phyloP scores from a whole-genome alignment of 495 filamentous ascomycete genomes.

The Tetracladium marchalianum region DNA sequence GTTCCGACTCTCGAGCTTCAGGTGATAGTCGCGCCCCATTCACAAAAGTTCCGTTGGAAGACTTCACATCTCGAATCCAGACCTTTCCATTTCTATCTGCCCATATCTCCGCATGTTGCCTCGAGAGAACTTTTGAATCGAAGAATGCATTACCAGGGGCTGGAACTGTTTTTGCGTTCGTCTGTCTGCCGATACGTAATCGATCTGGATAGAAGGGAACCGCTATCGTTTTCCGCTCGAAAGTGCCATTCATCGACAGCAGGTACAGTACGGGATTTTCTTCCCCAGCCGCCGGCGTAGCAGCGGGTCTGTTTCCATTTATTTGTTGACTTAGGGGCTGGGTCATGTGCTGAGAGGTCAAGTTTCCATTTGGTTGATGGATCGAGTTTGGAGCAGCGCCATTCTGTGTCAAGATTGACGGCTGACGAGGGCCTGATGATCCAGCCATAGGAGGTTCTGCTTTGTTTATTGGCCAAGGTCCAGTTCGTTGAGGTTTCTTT shows the following conservation, averaged over 20 bases:
- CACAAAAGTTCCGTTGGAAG: constrained; percentile 96
- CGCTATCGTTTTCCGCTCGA: constrained; percentile 90
- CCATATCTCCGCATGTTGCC: constrained; percentile 95
- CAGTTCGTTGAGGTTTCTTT: constrained; percentile 51
- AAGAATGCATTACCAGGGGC: constrained; percentile 88
- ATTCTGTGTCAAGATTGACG: constrained; percentile 42
- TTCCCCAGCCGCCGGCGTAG: constrained; percentile 41
- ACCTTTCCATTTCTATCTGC: constrained; percentile 82
- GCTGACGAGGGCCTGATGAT: constrained; percentile 49
- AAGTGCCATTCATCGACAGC: constrained; percentile 83
- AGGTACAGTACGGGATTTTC: constrained; percentile 66
- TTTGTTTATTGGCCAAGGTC: constrained; percentile 64
- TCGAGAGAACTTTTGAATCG: constrained; percentile 92
- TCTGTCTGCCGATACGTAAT: constrained; percentile 88
- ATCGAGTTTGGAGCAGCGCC: constrained; percentile 62
- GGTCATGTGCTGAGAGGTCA: constrained; percentile 62
- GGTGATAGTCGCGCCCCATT: constrained; percentile 83
- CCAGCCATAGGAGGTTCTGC: constrained; percentile 52
- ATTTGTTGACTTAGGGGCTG: constrained; percentile 41
- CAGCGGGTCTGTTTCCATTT: constrained; percentile 52
- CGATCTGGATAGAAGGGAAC: constrained; percentile 85
- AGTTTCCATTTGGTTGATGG: constrained; percentile 62
- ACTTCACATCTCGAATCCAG: constrained; percentile 95
- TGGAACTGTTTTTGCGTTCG: constrained; percentile 89
- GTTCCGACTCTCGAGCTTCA: constrained; percentile 91